Conservation (phyloP, 192 early-diverging fungal species). For the Coemansia nantahalensis region DNA sequence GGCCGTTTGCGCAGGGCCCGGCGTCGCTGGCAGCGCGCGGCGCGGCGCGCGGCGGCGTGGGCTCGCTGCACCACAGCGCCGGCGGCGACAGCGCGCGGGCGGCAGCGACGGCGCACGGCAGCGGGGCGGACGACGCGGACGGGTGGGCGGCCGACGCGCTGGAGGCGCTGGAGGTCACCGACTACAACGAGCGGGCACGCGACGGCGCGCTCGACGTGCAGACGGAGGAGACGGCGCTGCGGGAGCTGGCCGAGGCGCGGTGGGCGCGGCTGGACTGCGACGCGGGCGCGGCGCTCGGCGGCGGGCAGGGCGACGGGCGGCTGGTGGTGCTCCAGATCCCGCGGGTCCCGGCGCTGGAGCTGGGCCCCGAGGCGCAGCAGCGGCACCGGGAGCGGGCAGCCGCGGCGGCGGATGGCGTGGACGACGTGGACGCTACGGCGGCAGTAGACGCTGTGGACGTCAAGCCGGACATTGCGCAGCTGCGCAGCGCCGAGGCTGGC, state of each 20-base stretch:
- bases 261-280: constrained; percentile 15
- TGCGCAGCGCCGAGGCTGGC: constrained; percentile 1
- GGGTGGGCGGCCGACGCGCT: background rate
- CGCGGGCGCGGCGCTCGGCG: constrained; percentile 8
- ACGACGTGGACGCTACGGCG: constrained; percentile 4
- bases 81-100: background rate
- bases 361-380: constrained; percentile 20
- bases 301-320: constrained; percentile 4
- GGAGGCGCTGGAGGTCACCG: constrained; percentile 12
- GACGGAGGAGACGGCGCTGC: constrained; percentile 44
- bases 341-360: constrained; percentile 16
- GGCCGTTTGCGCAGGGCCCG: constrained; percentile 48
- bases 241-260: constrained; percentile 19
- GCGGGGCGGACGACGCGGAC: background rate
- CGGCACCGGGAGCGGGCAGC: constrained; percentile 3
- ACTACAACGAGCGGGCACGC: constrained; percentile 17
- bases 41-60: background rate
- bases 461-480: constrained; percentile 18
- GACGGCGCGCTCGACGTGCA: constrained; percentile 28
- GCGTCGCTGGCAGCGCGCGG: constrained; percentile 17
- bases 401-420: constrained; percentile 5
- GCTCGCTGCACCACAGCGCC: background rate
- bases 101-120: background rate
- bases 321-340: constrained; percentile 29
- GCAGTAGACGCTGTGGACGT: no score